phyloP scores from a whole-genome alignment of 805 yeast genomes.

The Candida orba region DNA sequence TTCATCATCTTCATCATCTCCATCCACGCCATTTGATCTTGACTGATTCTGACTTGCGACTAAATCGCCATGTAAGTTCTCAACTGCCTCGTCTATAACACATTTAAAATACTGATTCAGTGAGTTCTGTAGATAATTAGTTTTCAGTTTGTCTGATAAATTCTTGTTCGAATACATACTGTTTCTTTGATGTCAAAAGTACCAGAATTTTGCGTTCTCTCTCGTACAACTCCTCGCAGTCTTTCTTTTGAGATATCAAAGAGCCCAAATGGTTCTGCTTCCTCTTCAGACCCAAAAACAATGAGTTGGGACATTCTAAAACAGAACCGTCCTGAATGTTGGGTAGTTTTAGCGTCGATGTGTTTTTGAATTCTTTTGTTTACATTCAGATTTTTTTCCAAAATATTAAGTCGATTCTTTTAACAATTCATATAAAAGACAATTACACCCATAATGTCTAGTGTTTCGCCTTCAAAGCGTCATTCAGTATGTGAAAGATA shows the following conservation, averaged over 20 bases:
- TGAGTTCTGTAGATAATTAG: neutral
- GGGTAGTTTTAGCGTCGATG: neutral
- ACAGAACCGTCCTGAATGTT: neutral
- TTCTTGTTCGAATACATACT: neutral
- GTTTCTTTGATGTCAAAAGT: neutral
- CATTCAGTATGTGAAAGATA: constrained; percentile 19
- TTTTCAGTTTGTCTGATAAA: no score
- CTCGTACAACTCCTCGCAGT: neutral
- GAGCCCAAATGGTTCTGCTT: constrained; percentile 1
- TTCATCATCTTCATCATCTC: no score
- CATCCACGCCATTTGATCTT: no score
- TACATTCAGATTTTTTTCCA: neutral
- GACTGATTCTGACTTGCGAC: no score
- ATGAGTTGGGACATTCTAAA: neutral
- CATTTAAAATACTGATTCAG: neutral
- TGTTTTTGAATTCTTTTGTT: neutral
- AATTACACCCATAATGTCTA: constrained; percentile 1
- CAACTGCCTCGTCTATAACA: neutral
- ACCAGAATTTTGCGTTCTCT: neutral
- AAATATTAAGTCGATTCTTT: neutral
- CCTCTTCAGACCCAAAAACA: constrained; percentile 12
- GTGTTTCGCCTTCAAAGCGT: constrained; percentile 17
- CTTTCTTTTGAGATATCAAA: constrained; percentile 4
- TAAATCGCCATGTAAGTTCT: neutral
- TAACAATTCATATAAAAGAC: neutral